Evolutionary conservation across 2,329 filamentous ascomycete species (phyloP).

Genomic region (Parasarocladium wereldwijsianum): DNA sequence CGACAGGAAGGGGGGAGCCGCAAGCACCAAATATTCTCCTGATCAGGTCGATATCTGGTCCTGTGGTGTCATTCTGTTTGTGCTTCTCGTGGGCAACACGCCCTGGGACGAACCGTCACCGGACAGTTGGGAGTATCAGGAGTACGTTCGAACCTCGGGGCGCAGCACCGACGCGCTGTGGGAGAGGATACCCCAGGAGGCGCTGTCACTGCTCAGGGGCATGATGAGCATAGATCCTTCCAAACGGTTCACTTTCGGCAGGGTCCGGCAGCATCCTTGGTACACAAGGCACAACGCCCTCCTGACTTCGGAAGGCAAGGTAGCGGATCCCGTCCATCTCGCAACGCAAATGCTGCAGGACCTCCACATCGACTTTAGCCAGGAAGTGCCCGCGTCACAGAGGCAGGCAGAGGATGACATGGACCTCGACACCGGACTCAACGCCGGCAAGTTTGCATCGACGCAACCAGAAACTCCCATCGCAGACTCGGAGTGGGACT

Average conservation of each 20-base stretch:
- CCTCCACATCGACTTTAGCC: conserved; percentile 74
- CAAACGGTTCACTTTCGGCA: conserved; percentile 70
- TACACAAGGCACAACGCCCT: conserved; percentile 73
- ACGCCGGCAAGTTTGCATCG: conserved; percentile 45
- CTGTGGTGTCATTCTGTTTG: conserved; percentile 94
- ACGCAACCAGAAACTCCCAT: conserved; percentile 74
- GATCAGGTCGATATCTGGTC: conserved; percentile 93
- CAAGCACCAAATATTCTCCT: conserved; percentile 49
- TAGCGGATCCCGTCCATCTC: conserved; percentile 65
- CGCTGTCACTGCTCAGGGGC: conserved; percentile 71
- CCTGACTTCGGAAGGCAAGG: conserved; percentile 56
- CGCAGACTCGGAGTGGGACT: conserved; percentile 67
- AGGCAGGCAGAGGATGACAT: conserved; percentile 37
- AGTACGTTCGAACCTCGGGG: conserved; percentile 70
- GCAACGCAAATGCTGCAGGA: conserved; percentile 93
- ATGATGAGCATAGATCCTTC: conserved; percentile 75
- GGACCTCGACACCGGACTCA: conserved; percentile 47
- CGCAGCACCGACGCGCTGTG: conserved; percentile 75
- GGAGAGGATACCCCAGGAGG: conserved; percentile 58
- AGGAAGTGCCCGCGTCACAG: conserved; percentile 42
- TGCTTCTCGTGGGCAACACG: conserved; percentile 87
- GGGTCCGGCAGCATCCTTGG: conserved; percentile 87
- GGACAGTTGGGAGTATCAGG: conserved; percentile 78
- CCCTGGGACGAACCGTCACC: conserved; percentile 90
- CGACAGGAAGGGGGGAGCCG: conserved; percentile 31